Percentiles rank a stretch among this genome's conserved stretches.
Evolutionary conservation across 257 asterid genomes (phyloP).

Genomic region (Lycium barbarum): DNA sequence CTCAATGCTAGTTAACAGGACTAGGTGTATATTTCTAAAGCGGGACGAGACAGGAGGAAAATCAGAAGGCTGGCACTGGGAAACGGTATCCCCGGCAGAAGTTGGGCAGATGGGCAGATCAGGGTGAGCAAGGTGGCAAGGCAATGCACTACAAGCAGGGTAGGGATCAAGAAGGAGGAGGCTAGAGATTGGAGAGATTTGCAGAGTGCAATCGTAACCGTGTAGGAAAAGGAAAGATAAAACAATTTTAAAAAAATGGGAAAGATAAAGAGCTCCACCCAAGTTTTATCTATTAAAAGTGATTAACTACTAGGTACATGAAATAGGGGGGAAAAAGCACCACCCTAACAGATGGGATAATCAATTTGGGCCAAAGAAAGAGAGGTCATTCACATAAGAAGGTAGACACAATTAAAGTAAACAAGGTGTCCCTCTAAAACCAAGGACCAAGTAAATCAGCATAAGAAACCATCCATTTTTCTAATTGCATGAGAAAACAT

Average conservation of each 20-base stretch:
- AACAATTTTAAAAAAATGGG: not conserved
- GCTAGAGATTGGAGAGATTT: not conserved
- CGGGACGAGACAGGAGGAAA: not conserved
- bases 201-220: not conserved
- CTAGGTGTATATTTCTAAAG: no score
- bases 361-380: not conserved
- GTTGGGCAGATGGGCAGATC: not conserved
- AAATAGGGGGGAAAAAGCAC: not conserved
- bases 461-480: not conserved
- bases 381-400: not conserved
- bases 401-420: not conserved
- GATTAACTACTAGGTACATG: not conserved
- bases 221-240: no score
- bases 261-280: slow-evolving; percentile 7
- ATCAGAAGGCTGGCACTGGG: not conserved
- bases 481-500: slow-evolving; percentile 22
- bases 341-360: not conserved
- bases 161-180: not conserved
- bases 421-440: not conserved
- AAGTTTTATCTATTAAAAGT: not conserved
- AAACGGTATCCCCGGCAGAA: not conserved
- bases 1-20: not conserved
- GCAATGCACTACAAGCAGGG: not conserved
- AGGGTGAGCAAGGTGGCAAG: not conserved
- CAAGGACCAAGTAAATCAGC: slow-evolving; percentile 1